Conservation (phyloP, 2,329 filamentous ascomycete species). For the Talaromyces sp. region DNA sequence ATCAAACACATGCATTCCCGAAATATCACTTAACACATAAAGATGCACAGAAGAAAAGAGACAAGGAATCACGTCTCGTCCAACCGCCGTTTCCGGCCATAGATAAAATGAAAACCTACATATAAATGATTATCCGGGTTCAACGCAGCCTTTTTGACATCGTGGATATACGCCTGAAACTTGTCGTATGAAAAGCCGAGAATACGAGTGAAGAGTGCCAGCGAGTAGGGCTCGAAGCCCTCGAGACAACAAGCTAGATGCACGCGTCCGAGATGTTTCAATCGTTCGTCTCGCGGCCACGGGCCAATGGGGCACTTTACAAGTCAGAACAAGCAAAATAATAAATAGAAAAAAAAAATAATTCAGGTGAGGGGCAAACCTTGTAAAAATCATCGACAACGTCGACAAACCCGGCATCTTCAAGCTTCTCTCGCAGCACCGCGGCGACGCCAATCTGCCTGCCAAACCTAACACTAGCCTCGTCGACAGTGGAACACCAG, state of each 20-base stretch:
- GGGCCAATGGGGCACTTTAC: slow-evolving; percentile 11
- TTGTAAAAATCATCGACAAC: slow-evolving; percentile 16
- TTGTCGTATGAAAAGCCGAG: slow-evolving; percentile 18
- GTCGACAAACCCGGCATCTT: slow-evolving; percentile 16
- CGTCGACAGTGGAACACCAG: slow-evolving; percentile 17
- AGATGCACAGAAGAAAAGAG: neutral
- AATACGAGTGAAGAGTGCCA: slow-evolving; percentile 20
- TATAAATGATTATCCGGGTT: neutral
- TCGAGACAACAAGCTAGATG: slow-evolving; percentile 16
- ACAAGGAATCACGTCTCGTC: neutral
- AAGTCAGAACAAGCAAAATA: neutral
- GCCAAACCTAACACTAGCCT: slow-evolving; percentile 17
- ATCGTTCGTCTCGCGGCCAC: slow-evolving; percentile 11
- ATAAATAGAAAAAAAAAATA: neutral
- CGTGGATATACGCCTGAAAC: neutral
- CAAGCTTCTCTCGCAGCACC: slow-evolving; percentile 14
- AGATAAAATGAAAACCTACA: slow-evolving; percentile 1
- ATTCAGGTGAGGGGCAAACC: neutral
- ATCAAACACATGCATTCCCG: too few relatives aligned
- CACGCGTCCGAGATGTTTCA: slow-evolving; percentile 14
- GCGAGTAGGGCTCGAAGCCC: slow-evolving; percentile 17
- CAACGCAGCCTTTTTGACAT: neutral
- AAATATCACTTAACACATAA: too few relatives aligned
- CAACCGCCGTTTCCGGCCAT: neutral
- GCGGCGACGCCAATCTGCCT: slow-evolving; percentile 21